phyloP scores from a whole-genome alignment of 1,284 basidiomycete species.

The Ganoderma lucidum region DNA sequence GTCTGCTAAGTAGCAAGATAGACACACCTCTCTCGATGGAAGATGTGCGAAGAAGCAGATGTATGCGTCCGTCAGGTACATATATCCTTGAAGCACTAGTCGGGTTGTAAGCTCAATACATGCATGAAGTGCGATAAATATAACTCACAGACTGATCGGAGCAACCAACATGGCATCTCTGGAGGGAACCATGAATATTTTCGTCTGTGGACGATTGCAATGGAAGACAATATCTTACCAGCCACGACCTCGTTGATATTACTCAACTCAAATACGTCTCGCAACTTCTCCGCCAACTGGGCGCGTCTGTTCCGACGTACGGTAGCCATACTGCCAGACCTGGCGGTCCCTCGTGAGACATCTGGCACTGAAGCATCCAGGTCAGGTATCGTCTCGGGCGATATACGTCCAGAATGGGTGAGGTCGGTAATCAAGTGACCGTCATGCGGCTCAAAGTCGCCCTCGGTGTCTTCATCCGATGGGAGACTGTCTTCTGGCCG shows the following conservation, averaged over 20 bases:
- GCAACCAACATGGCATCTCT: conserved; percentile 91
- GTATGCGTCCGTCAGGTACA: conserved; percentile 93
- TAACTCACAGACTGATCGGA: conserved; percentile 86
- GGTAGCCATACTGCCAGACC: conserved; percentile 70
- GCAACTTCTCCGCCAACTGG: conserved; percentile 83
- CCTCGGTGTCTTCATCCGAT: conserved; percentile 66
- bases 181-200: conserved; percentile 23
- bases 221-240: conserved; percentile 53
- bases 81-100: conserved; percentile 92
- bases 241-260: conserved; percentile 85
- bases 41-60: conserved; percentile 98
- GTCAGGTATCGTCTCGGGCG: conserved; percentile 28
- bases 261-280: conserved; percentile 84
- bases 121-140: conserved; percentile 5
- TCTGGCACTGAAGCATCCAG: conserved; percentile 22
- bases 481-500: conserved; percentile 41
- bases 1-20: neutral
- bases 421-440: conserved; percentile 31
- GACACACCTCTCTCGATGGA: conserved; percentile 76
- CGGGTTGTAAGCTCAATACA: neutral
- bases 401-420: conserved; percentile 26
- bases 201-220: neutral
- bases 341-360: conserved; percentile 13
- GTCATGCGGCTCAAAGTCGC: conserved; percentile 58
- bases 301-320: conserved; percentile 74